Conservation (phyloP, 2,329 filamentous ascomycete genomes). For the Fusarium lyarnte region DNA sequence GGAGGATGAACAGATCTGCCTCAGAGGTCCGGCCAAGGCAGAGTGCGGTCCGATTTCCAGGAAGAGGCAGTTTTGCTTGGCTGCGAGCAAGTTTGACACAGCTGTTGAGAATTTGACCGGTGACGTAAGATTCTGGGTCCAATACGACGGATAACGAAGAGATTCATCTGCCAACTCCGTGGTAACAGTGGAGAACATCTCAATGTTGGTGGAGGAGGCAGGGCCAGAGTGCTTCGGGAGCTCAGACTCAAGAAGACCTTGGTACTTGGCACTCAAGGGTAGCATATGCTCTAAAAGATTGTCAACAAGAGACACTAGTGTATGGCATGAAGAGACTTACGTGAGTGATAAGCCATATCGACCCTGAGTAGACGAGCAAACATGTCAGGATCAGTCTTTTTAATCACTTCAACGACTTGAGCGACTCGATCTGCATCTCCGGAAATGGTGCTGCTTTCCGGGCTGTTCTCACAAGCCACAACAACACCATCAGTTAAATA, state of each 20-base stretch:
- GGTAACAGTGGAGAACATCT: slow-evolving; percentile 52
- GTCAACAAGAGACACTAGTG: background rate
- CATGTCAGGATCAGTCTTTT: background rate
- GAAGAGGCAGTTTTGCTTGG: background rate
- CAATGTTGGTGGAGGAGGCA: background rate
- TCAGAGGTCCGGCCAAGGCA: slow-evolving; percentile 31
- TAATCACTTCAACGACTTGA: background rate
- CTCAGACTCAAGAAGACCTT: background rate
- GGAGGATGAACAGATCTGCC: slow-evolving; percentile 15
- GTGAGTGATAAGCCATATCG: slow-evolving; percentile 14
- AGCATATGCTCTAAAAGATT: slow-evolving; percentile 43
- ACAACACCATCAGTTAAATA: background rate
- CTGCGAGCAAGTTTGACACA: slow-evolving; percentile 1
- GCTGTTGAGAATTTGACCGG: slow-evolving; percentile 52
- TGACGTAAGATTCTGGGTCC: slow-evolving; percentile 50
- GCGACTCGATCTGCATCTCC: background rate
- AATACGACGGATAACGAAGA: slow-evolving; percentile 51
- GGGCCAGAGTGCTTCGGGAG: fast-evolving
- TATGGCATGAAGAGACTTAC: background rate
- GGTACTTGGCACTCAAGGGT: background rate
- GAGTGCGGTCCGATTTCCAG: slow-evolving; percentile 43
- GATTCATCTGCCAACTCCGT: slow-evolving; percentile 49
- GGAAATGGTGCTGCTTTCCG: slow-evolving; percentile 1
- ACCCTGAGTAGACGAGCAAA: slow-evolving; percentile 3
- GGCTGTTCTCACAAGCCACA: slow-evolving; percentile 21